Evolutionary conservation across 345 rosid genomes (phyloP).

Genomic region (Ceriops decandra): DNA sequence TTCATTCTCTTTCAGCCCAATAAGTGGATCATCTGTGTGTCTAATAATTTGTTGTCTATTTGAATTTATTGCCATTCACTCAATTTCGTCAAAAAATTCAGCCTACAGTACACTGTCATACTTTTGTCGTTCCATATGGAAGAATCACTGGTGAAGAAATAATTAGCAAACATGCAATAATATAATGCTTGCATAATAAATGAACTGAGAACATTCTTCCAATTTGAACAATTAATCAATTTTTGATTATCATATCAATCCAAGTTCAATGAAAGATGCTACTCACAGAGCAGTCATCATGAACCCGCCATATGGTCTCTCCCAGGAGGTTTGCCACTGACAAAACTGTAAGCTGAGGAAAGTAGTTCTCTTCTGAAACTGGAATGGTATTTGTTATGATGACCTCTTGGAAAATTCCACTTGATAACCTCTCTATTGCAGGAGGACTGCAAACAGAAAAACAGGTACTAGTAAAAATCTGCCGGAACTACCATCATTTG

Average conservation of each 20-base stretch:
- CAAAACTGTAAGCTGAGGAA: conserved; percentile 84
- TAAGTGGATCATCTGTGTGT: too few species aligned
- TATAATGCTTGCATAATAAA: conserved; percentile 4
- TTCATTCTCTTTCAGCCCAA: too few species aligned
- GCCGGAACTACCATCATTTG: conserved; percentile 8
- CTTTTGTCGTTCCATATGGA: not conserved
- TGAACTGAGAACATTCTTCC: not conserved
- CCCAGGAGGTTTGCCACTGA: conserved; percentile 96
- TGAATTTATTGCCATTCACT: not conserved
- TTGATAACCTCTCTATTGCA: conserved; percentile 85
- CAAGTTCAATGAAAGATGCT: conserved; percentile 24
- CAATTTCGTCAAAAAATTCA: not conserved
- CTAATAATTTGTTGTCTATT: not conserved
- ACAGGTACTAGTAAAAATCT: not conserved
- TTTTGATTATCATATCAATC: conserved; percentile 9
- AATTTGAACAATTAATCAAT: conserved; percentile 10
- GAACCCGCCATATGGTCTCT: conserved; percentile 97
- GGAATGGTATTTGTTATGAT: conserved; percentile 95
- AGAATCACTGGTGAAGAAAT: not conserved
- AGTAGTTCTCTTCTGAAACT: conserved; percentile 73
- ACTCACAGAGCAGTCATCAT: conserved; percentile 94
- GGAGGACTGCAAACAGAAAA: conserved; percentile 62
- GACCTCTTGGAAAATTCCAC: conserved; percentile 94
- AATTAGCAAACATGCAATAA: not conserved
- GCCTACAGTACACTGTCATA: not conserved